Evolutionary conservation across 257 asterid species (phyloP), one percentile per base, ranked within the genome.

Genomic region (Phtheirospermum japonicum): DNA sequence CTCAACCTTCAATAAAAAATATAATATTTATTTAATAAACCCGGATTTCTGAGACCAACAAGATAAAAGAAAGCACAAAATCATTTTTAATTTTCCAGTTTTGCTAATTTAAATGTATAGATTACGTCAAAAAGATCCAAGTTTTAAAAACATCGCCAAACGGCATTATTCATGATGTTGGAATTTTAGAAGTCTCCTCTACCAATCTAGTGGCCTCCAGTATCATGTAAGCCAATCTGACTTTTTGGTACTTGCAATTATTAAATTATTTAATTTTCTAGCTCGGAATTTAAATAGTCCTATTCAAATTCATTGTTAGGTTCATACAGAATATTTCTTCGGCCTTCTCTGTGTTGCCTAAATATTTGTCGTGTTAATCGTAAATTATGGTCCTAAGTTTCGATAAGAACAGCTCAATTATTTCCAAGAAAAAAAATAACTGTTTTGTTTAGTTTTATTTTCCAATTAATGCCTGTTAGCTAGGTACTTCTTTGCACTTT

Each of bases 151-250:
- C 2, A 63, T 12, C 6, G 17, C 17, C 18, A 26, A 34, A 52
- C 26, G 61, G 53, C 52, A 51, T 20, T 39, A 64, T 51, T 64
- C 69, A 51, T 36, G 69, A 49, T 13, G 50, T 52, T 17, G 6
- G 14, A 18, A 18, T 50, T 50, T 14, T 17, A 46, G 1, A 14
- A 7, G 45, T 39, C n/a, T 6, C 45, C 45, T 39, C 45, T 0
- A 50, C 6, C 54, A 17, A 31, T 13, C 57, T 2, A 32, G 32
- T 52, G 16, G 36, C 4, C 53, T 20, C 26, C 26, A 14, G 34
- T 9, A 52, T 52, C 32, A 52, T 10, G 13, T 42, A 11, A 2
- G 48, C 48, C 33, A 52, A 23, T 52, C 26, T 52, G 58, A 52
- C 58, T 52, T 52, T 52, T 52, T 13, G 58, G 28, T 23, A 26